Conservation (phyloP, 805 yeast species). For the Metschnikowia drakensbergensis region DNA sequence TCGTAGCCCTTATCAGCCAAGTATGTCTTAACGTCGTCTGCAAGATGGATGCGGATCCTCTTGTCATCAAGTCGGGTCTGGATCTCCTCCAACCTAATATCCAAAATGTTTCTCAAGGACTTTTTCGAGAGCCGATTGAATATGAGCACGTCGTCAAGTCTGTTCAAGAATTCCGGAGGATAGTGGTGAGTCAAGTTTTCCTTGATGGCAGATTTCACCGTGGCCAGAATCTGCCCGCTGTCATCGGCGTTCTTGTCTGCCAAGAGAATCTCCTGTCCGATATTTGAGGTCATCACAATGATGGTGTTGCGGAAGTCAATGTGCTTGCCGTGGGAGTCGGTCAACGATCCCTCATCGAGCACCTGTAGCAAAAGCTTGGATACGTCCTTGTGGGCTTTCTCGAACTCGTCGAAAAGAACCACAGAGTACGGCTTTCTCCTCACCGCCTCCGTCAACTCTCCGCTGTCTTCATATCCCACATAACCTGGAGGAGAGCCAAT, state of each 20-base stretch:
- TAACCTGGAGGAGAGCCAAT: constrained; percentile 99
- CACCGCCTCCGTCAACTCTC: constrained; percentile 94
- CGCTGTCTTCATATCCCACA: constrained; percentile 93
- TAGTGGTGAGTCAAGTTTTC: constrained; percentile 68
- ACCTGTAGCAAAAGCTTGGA: constrained; percentile 88
- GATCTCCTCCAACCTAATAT: constrained; percentile 77
- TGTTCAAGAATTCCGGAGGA: constrained; percentile 93
- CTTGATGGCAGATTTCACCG: constrained; percentile 54
- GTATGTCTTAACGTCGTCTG: constrained; percentile 69
- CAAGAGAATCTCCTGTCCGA: constrained; percentile 86
- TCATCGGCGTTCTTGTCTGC: constrained; percentile 58
- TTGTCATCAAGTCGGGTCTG: constrained; percentile 74
- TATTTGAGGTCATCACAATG: constrained; percentile 93
- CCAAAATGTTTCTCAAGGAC: constrained; percentile 76
- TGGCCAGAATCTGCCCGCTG: constrained; percentile 54
- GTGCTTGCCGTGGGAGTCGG: constrained; percentile 92
- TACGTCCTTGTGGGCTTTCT: constrained; percentile 95
- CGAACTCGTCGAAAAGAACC: constrained; percentile 91
- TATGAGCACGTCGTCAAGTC: constrained; percentile 90
- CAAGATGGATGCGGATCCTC: constrained; percentile 57
- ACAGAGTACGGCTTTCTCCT: constrained; percentile 94
- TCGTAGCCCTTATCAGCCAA: constrained; percentile 86
- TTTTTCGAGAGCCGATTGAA: constrained; percentile 83
- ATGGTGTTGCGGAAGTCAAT: constrained; percentile 94
- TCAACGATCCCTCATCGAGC: constrained; percentile 88